Conservation (phyloP, 2,329 filamentous ascomycete species). For the Xylaria sp. region DNA sequence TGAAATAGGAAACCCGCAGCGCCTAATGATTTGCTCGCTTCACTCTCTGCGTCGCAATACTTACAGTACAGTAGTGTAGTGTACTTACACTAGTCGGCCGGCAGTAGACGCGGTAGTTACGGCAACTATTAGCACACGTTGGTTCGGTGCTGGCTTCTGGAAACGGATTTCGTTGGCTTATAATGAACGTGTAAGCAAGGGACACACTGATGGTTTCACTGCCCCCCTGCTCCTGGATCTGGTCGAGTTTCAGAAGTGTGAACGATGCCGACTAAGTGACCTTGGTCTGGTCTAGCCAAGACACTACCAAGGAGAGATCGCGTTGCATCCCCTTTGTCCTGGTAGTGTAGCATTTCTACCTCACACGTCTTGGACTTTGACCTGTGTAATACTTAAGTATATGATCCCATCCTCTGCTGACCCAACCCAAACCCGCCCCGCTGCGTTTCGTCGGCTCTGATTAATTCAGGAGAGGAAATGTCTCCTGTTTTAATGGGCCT, state of each 20-base stretch:
- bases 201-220: slow-evolving; percentile 10
- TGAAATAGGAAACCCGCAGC: not conserved
- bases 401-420: not conserved
- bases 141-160: not conserved
- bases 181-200: not conserved
- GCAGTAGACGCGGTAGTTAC: not conserved
- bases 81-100: not conserved
- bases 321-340: not conserved
- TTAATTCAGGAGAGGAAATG: not conserved
- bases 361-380: not conserved
- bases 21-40: not conserved
- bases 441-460: not conserved
- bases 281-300: not conserved
- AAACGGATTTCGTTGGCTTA: not conserved
- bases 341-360: not conserved
- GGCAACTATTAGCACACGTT: not conserved
- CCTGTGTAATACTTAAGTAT: too few relatives aligned
- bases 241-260: slow-evolving; percentile 18
- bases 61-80: not conserved
- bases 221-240: slow-evolving; percentile 7
- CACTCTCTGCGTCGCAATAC: not conserved
- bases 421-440: not conserved
- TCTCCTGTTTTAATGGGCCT: not conserved
- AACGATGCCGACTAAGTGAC: not conserved
- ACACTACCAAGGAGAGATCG: not conserved